phyloP scores from a whole-genome alignment of 371 early-diverging fungal species.

The Haplosporangium sp. region DNA sequence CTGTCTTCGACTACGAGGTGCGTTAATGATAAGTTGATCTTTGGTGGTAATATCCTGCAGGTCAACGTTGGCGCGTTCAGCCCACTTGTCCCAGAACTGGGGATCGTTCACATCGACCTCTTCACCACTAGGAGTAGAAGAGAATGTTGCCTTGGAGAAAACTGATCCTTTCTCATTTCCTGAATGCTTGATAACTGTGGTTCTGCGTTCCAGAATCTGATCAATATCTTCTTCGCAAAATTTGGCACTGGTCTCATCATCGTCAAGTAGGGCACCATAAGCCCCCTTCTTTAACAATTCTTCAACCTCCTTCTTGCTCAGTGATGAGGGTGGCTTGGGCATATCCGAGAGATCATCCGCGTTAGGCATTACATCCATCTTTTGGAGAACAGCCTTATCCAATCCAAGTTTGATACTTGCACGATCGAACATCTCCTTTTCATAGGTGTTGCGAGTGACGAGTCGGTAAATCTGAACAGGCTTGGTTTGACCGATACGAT shows the following conservation, averaged over 20 bases:
- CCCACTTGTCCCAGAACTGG: conserved; percentile 98
- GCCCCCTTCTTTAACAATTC: conserved; percentile 92
- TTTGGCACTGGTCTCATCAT: conserved; percentile 79
- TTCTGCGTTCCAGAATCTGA: conserved; percentile 92
- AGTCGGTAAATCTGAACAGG: conserved; percentile 91
- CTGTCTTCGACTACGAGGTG: conserved; percentile 75
- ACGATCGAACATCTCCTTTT: conserved; percentile 96
- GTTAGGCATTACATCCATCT: conserved; percentile 69
- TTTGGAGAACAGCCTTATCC: conserved; percentile 90
- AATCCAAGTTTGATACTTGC: conserved; percentile 95
- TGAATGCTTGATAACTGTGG: conserved; percentile 89
- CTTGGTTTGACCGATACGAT: conserved; percentile 96
- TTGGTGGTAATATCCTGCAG: conserved; percentile 65
- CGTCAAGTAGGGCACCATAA: conserved; percentile 90
- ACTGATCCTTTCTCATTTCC: conserved; percentile 82
- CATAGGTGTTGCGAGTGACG: conserved; percentile 93
- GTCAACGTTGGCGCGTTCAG: conserved; percentile 82
- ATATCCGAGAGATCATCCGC: conserved; percentile 58
- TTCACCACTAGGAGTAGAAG: conserved; percentile 67
- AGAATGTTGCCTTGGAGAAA: conserved; percentile 96
- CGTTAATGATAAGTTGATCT: conserved; percentile 73
- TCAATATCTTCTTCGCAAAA: conserved; percentile 99
- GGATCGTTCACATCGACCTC: conserved; percentile 95
- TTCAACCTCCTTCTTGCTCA: conserved; percentile 88
- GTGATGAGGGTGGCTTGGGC: conserved; percentile 49